Evolutionary conservation across 2,329 filamentous ascomycete species (phyloP).

Genomic region (Colletotrichum sp.): DNA sequence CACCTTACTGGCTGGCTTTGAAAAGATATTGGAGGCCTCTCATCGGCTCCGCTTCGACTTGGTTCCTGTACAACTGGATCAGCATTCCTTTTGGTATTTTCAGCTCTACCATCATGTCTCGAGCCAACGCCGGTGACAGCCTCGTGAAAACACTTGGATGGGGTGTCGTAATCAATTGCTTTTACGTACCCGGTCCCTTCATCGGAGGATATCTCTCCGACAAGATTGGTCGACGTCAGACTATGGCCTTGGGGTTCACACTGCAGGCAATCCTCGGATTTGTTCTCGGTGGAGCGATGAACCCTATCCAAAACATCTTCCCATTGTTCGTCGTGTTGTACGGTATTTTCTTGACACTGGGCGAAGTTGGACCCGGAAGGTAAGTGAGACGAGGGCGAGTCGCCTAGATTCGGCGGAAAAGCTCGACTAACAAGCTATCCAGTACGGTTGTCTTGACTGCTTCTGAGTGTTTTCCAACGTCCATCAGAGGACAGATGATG

Average conservation of each 20-base stretch:
- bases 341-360: conserved; percentile 52
- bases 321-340: conserved; percentile 57
- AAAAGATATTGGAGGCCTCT: conserved; percentile 55
- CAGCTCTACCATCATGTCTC: conserved; percentile 54
- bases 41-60: conserved; percentile 50
- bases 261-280: conserved; percentile 52
- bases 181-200: conserved; percentile 53
- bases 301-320: conserved; percentile 48
- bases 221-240: conserved; percentile 52
- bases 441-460: conserved; percentile 44
- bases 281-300: conserved; percentile 51
- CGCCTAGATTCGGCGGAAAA: neutral
- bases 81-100: conserved; percentile 61
- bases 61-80: conserved; percentile 62
- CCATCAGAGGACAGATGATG: conserved; percentile 53
- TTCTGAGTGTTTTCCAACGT: conserved; percentile 54
- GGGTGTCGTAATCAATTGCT: conserved; percentile 53
- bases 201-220: conserved; percentile 54
- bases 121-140: conserved; percentile 44
- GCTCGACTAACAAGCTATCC: neutral
- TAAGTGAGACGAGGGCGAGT: conserved; percentile 13
- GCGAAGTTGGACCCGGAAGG: conserved; percentile 56
- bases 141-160: conserved; percentile 48
- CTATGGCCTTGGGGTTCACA: conserved; percentile 54
- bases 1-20: conserved; percentile 51